Base-by-base conservation (phyloP, 306 rosid genomes). In the Vicia faba region DNA sequence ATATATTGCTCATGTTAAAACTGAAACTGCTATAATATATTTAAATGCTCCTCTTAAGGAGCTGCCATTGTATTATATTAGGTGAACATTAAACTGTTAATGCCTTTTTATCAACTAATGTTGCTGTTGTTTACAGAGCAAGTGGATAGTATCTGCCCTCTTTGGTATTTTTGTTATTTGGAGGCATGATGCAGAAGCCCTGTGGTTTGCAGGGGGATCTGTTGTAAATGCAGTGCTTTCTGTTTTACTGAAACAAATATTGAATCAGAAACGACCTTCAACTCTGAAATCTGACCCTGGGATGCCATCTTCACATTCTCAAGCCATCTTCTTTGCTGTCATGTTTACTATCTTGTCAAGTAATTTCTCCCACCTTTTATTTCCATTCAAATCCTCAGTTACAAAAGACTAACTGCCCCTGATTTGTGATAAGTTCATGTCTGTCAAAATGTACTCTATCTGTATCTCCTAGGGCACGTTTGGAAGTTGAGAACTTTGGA, bases 301-400 rank as follows among this genome's bases (percentile, higher is more conserved):
- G 61, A 87, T 90, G 96, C 96, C 95, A 3, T 90, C 95, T 75
- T 87, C 95, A 10, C 96, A 90, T 56, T 78, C 96, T 9, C 91
- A 87, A 61, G 80, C 89, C 69, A 77, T 85, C 77, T 87, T 73
- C 85, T 90, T 80, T 76, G 66, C 29, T 61, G 62, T 65, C 45
- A 29, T 68, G 14, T 80, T 82, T 41, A 38, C 56, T 15, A 31
- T 79, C 68, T 26, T 81, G 44, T 87, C 96, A 59, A 46, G 96
- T 90, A 90, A 82, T 62, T 77, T 66, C 61, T 36, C 75, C 23
- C 73, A 19, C 15, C 61, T 35, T 0, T 72, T 70, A 44, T 59
- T 26, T 59, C 8, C 39, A 39, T 54, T 60, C 40, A 46, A 5
- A 11, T 62, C 5, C 44, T 58, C 49, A 2, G 19, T 51, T 31